Evolutionary conservation across 441 rosid species (phyloP).

Genomic region (Populus tomentosa): DNA sequence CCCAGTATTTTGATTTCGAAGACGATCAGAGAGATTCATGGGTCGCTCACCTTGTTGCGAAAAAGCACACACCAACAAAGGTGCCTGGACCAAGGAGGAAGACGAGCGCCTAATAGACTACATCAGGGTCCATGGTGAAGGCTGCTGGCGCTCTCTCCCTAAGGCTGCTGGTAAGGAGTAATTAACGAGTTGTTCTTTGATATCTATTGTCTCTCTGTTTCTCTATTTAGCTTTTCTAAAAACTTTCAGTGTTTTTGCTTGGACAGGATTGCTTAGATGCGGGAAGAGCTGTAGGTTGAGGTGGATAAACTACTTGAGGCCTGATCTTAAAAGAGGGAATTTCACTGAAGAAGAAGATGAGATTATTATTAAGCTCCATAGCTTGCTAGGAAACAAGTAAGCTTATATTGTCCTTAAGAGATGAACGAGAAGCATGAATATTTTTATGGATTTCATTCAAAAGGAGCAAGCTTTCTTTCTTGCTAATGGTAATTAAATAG

Average conservation of each 20-base stretch:
- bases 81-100: conserved; percentile 47
- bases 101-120: conserved; percentile 39
- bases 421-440: no score
- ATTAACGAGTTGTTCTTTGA: not conserved
- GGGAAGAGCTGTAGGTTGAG: conserved; percentile 41
- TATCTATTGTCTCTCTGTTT: no score
- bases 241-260: not conserved
- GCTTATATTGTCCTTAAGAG: not conserved
- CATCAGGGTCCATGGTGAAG: conserved; percentile 41
- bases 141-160: conserved; percentile 47
- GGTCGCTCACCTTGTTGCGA: conserved; percentile 48
- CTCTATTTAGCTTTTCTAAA: not conserved
- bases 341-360: conserved; percentile 41
- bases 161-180: conserved; percentile 32
- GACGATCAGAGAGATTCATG: conserved; percentile 16
- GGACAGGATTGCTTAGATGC: conserved; percentile 35
- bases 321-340: conserved; percentile 44
- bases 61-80: conserved; percentile 46
- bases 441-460: not conserved
- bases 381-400: conserved; percentile 41
- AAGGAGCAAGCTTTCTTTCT: not conserved
- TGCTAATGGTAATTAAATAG: not conserved
- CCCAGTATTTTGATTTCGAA: not conserved
- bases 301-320: conserved; percentile 43
- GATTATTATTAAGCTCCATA: conserved; percentile 34